Evolutionary conservation across 768 basidiomycete genomes (phyloP), one percentile per base, ranked within the genome.

Genomic region (Melanogaster broomeanus): DNA sequence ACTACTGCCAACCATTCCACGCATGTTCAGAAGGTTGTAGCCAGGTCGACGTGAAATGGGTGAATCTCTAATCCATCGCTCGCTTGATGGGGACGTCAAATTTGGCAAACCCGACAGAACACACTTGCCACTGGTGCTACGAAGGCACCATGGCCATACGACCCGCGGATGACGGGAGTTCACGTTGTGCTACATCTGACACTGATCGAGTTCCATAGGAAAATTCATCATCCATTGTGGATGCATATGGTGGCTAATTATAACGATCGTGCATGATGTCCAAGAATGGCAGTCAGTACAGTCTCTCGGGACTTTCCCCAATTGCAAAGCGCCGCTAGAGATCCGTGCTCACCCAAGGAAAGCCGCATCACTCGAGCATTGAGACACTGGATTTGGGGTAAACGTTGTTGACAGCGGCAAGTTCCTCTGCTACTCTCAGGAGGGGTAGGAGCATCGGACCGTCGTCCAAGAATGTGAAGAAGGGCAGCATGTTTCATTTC

Each of bases 121-220:
- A 77, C 76, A 8, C 59, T 78, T 44, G 63, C 78, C 31, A 78
- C 77, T 0, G 78, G 78, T 19, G 69, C 69, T 13, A 68, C 73
- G 3, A 80, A 3, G 68, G 68, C 34, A 74, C 72, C 25, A 77
- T 81, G 39, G 77, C 78, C 9, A 51, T 70, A 10, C 72, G 76
- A 6, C 73, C 81, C 12, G 42, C 52, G 12, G 21, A 38, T 33
- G 40, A 44, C 13, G 42, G 42, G 11, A 21, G 15, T 42, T 27
- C 15, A 42, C 11, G 42, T 42, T 13, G 42, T 42, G 42, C n/a
- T 24, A 8, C 24, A 28, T 18, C 42, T 5, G 10, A 42, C 27
- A 10, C 27, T 10, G 10, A 15, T 28, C 24, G 15, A 13, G 15
- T 13, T 28, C 11, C 18, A 16, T 4, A 24, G 22, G 41, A 22